Base-by-base conservation (phyloP, 331 rosid genomes). In the Arachis monticola region DNA sequence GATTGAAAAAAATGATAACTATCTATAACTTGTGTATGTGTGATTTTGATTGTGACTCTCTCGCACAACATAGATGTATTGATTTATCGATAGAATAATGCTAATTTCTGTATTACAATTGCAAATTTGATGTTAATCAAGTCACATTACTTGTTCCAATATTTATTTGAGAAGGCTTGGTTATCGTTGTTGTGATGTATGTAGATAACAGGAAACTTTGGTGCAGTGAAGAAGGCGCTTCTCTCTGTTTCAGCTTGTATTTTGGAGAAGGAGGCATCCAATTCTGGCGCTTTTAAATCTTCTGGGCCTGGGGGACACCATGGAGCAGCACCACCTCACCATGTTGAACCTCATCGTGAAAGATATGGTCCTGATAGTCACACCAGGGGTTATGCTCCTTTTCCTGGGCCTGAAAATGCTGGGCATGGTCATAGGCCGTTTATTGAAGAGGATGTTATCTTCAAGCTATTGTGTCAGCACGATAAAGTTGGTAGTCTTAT, bases 401-500 rank as follows among this genome's bases (percentile, higher is more conserved):
- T 82, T 79, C 77, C 88, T 5, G 89, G 93, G 75, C 83, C 88
- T 60, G 92, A 88, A 64, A 76, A 78, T 60, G 60, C 70, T 62
- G 88, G 89, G 48, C 72, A 84, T 61, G 76, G 84, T 72, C 91
- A 85, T 60, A 87, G 88, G 66, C 81, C 80, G 86, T 78, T 82
- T 74, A 63, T 84, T 70, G 98, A 90, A 87, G 95, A 93, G 67
- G 98, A 93, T 56, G 84, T 93, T 76, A 90, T 90, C 79, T 93
- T 88, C 73, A 93, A 88, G 85, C 73, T 93, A 68, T 77, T 88
- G 51, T 92, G 98, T 77, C 97, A 84, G 69, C 87, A 81, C 42
- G 98, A 90, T 59, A 90, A 90, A 87, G 95, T 93, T 78, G 98
- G 98, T 73, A 87, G 91, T 80, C 83, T 93, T 75, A 93, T 90